Evolutionary conservation across 1,284 basidiomycete genomes (phyloP).

Genomic region (Moniliella sp.): DNA sequence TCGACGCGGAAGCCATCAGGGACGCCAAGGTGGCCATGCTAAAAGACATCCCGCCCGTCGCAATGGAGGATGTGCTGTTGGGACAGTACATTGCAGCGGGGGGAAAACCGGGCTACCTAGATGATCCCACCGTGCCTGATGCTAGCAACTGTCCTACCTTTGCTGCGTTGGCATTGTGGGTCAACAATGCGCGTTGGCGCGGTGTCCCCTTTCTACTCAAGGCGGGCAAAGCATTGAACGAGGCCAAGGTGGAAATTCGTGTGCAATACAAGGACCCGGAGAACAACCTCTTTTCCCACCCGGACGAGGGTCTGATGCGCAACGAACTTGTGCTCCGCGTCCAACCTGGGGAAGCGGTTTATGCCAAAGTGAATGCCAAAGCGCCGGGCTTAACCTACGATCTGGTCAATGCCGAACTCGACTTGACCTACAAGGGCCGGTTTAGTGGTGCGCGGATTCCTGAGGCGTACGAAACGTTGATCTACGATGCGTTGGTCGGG

Average conservation of each 20-base stretch:
- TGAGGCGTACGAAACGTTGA: constrained; percentile 34
- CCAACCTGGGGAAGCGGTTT: constrained; percentile 30
- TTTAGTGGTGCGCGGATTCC: constrained; percentile 24
- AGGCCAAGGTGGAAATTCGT: constrained; percentile 30
- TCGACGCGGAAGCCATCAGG: constrained; percentile 33
- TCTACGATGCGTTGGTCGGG: constrained; percentile 31
- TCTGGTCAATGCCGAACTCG: constrained; percentile 19
- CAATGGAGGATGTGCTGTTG: constrained; percentile 27
- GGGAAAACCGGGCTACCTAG: constrained; percentile 35
- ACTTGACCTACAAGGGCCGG: constrained; percentile 27
- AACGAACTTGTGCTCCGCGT: constrained; percentile 31
- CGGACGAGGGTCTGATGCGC: too few species aligned
- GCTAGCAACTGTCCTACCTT: constrained; percentile 35
- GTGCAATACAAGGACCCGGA: constrained; percentile 26
- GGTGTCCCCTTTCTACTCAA: constrained; percentile 32
- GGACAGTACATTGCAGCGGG: constrained; percentile 32
- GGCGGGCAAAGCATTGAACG: constrained; percentile 31
- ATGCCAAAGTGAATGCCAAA: constrained; percentile 28
- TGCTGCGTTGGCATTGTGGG: constrained; percentile 26
- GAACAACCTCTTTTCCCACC: constrained; percentile 12
- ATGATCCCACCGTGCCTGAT: constrained; percentile 35
- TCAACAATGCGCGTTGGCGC: constrained; percentile 29
- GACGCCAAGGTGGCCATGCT: constrained; percentile 34
- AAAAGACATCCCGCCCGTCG: constrained; percentile 25
- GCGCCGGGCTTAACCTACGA: constrained; percentile 19